Percentiles rank a stretch among this genome's conserved stretches.
phyloP scores from a whole-genome alignment of 2,329 filamentous ascomycete genomes.

The Hypoxylon sp. region DNA sequence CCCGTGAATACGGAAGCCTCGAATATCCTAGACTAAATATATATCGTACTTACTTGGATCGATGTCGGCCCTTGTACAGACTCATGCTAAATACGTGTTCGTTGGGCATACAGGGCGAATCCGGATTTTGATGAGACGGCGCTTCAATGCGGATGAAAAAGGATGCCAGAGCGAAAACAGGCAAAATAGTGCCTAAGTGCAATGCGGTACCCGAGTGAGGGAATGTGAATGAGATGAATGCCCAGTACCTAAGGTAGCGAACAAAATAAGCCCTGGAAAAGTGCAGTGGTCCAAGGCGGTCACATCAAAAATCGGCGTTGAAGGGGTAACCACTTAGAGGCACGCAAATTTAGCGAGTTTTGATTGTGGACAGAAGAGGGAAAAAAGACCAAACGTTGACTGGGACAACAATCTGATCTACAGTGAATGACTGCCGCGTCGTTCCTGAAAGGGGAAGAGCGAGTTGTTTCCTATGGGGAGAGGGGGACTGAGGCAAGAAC shows the following conservation, averaged over 20 bases:
- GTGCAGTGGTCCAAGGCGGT: background rate
- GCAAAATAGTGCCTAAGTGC: background rate
- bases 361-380: background rate
- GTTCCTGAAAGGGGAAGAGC: background rate
- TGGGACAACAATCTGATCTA: background rate
- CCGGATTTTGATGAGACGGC: background rate
- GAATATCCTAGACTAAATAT: background rate
- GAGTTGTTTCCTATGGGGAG: background rate
- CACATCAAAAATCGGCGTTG: background rate
- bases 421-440: background rate
- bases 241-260: background rate
- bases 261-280: background rate
- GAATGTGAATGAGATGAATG: background rate
- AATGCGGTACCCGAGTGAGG: background rate
- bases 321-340: background rate
- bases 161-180: background rate
- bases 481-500: background rate
- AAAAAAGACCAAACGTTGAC: background rate
- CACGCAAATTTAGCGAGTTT: background rate
- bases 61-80: slow-evolving; percentile 31
- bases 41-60: slow-evolving; percentile 33
- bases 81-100: slow-evolving; percentile 19
- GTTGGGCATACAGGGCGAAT: background rate
- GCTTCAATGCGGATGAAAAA: background rate
- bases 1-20: background rate